phyloP scores from a whole-genome alignment of 768 basidiomycete species.

The Boletus edulis region DNA sequence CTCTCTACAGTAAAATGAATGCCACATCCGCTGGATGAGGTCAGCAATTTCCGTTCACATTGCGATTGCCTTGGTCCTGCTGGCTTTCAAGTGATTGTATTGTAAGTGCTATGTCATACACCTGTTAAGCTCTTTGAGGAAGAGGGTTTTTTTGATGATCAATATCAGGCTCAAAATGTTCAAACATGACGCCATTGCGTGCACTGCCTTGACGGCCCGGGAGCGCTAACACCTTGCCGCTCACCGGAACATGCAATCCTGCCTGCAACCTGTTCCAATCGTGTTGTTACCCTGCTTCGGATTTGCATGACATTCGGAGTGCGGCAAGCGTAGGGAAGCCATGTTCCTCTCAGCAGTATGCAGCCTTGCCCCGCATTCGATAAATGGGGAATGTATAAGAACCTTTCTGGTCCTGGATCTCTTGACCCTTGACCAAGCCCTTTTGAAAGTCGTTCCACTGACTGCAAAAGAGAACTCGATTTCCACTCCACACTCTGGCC shows the following conservation, averaged over 20 bases:
- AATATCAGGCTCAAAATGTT: conserved; percentile 17
- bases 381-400: conserved; percentile 28
- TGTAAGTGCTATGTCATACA: conserved; percentile 15
- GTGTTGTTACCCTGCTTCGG: conserved; percentile 31
- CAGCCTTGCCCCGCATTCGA: conserved; percentile 22
- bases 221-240: conserved; percentile 25
- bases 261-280: conserved; percentile 32
- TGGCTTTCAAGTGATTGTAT: conserved; percentile 13
- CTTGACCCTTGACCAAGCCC: conserved; percentile 26
- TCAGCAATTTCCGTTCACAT: conserved; percentile 27
- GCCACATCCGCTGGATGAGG: conserved; percentile 12
- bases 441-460: conserved; percentile 20
- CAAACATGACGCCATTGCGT: conserved; percentile 24
- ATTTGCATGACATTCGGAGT: conserved; percentile 30
- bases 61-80: conserved; percentile 3
- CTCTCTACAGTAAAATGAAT: conserved; percentile 17
- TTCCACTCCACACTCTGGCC: conserved; percentile 10
- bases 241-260: conserved; percentile 28
- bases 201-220: conserved; percentile 28
- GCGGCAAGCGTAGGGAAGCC: conserved; percentile 28
- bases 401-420: conserved; percentile 22
- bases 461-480: conserved; percentile 19
- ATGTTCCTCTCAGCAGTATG: conserved; percentile 24
- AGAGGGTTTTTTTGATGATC: conserved; percentile 31
- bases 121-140: conserved; percentile 31